Evolutionary conservation across 1,139 yeast genomes (phyloP).

Genomic region (Eremothecium gossypii): DNA sequence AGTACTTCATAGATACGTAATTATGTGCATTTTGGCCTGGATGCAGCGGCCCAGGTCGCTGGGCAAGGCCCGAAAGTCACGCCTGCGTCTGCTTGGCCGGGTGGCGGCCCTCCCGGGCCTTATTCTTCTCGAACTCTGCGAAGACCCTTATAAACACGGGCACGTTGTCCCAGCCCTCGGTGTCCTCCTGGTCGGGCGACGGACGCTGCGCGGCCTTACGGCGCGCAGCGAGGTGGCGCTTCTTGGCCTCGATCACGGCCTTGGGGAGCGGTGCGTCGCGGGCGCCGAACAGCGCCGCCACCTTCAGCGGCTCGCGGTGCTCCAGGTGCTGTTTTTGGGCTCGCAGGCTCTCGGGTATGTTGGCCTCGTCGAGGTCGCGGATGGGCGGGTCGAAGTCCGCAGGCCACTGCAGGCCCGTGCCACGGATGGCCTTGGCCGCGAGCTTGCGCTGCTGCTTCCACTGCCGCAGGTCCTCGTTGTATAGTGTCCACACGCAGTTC

Average conservation of each 20-base stretch:
- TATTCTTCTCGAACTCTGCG: constrained; percentile 68
- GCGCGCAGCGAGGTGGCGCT: constrained; percentile 12
- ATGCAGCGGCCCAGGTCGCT: too few relatives aligned
- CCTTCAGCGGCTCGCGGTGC: constrained; percentile 20
- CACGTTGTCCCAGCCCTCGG: constrained; percentile 55
- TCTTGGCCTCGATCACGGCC: constrained; percentile 27
- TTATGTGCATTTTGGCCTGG: too few relatives aligned
- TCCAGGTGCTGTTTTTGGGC: constrained; percentile 19
- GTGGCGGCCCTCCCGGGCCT: constrained; percentile 36
- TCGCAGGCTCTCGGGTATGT: constrained; percentile 33
- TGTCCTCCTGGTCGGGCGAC: constrained; percentile 23
- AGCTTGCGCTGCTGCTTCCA: constrained; percentile 56
- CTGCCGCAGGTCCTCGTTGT: constrained; percentile 75
- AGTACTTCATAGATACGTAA: too few relatives aligned
- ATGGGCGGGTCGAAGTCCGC: constrained; percentile 69
- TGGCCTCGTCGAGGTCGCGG: constrained; percentile 30
- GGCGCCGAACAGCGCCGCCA: constrained; percentile 28
- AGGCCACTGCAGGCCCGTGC: constrained; percentile 65
- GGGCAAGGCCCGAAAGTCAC: not conserved
- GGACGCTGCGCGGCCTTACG: constrained; percentile 18
- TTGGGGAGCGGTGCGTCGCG: constrained; percentile 27
- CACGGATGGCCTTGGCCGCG: constrained; percentile 52
- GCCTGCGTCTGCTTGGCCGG: constrained; percentile 6
- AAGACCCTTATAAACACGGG: constrained; percentile 74
- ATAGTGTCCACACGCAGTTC: constrained; percentile 94